Conservation (phyloP, 2,329 filamentous ascomycete species). For the Xenoacremonium recifei region DNA sequence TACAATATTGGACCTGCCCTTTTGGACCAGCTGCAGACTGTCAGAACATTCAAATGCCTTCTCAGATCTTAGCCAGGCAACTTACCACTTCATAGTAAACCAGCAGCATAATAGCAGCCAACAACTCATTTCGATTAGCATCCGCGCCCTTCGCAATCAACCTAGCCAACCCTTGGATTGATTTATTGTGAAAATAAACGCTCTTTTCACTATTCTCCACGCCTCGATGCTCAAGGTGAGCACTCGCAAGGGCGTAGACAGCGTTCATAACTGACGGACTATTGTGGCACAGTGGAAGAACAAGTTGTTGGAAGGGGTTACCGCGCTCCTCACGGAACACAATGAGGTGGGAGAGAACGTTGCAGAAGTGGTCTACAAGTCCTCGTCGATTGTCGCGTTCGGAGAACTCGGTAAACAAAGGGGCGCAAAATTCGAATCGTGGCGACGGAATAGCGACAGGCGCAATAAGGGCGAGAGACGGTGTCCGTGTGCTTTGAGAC, state of each 20-base stretch:
- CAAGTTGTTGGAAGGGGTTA: constrained; percentile 62
- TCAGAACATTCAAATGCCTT: background rate
- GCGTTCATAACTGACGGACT: constrained; percentile 71
- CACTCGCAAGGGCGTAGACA: constrained; percentile 79
- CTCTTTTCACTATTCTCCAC: constrained; percentile 54
- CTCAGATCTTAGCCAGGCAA: constrained; percentile 7
- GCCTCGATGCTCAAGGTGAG: constrained; percentile 72
- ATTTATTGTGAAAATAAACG: constrained; percentile 57
- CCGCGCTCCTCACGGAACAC: constrained; percentile 62
- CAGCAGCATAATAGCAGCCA: constrained; percentile 60
- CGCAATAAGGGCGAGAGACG: constrained; percentile 26
- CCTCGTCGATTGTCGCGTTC: constrained; percentile 51
- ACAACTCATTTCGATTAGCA: constrained; percentile 54
- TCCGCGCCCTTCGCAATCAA: constrained; percentile 53
- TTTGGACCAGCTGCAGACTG: constrained; percentile 54
- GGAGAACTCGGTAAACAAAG: constrained; percentile 57
- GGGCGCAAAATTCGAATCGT: constrained; percentile 50
- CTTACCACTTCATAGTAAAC: constrained; percentile 64
- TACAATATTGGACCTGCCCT: constrained; percentile 58
- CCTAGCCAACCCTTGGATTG: constrained; percentile 55
- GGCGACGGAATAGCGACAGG: constrained; percentile 25
- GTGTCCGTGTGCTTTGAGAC: constrained; percentile 15
- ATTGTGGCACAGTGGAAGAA: constrained; percentile 56
- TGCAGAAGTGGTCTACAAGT: constrained; percentile 62
- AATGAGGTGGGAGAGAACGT: constrained; percentile 62